These are phyloP conservation scores for Fomitopsis pinicola DNA, from an alignment of 1,284 basidiomycete genomes.

Conservation along the genomic window DNA sequence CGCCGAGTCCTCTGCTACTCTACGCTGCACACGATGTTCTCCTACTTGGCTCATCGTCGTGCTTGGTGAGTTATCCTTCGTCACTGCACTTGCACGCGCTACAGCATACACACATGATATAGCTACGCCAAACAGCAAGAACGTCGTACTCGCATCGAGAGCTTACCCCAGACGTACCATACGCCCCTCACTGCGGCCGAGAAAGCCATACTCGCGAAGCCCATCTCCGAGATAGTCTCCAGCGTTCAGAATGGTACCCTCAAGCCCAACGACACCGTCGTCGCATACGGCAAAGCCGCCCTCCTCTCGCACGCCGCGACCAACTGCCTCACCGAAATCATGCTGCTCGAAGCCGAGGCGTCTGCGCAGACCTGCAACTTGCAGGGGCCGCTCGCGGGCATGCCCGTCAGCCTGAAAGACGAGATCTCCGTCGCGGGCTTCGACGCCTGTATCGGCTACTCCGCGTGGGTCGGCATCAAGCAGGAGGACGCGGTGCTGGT, in stretches of 20 bases:
- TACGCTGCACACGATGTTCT: constrained; percentile 15
- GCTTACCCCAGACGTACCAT: constrained; percentile 36
- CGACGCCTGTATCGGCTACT: constrained; percentile 63
- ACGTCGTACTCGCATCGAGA: constrained; percentile 37
- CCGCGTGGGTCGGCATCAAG: constrained; percentile 52
- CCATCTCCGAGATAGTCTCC: constrained; percentile 56
- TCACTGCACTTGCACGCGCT: no score
- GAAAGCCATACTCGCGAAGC: constrained; percentile 33
- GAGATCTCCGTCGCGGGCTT: constrained; percentile 21
- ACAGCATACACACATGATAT: neutral
- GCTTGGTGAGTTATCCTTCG: constrained; percentile 26
- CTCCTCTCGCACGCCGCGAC: constrained; percentile 60
- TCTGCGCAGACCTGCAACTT: constrained; percentile 56
- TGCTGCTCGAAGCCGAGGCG: constrained; percentile 38
- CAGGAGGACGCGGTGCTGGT: constrained; percentile 55
- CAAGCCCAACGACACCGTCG: constrained; percentile 70
- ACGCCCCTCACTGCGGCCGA: constrained; percentile 32
- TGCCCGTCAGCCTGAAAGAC: constrained; percentile 77
- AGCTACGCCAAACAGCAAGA: constrained; percentile 42
- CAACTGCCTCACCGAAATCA: constrained; percentile 74
- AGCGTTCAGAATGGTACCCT: constrained; percentile 57
- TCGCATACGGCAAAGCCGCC: constrained; percentile 65
- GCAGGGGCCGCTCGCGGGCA: constrained; percentile 72
- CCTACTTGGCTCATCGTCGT: constrained; percentile 26
- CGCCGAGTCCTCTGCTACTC: neutral